Conservation (phyloP, 176 grass and related monocot species). For the Panicum miliaceum region DNA sequence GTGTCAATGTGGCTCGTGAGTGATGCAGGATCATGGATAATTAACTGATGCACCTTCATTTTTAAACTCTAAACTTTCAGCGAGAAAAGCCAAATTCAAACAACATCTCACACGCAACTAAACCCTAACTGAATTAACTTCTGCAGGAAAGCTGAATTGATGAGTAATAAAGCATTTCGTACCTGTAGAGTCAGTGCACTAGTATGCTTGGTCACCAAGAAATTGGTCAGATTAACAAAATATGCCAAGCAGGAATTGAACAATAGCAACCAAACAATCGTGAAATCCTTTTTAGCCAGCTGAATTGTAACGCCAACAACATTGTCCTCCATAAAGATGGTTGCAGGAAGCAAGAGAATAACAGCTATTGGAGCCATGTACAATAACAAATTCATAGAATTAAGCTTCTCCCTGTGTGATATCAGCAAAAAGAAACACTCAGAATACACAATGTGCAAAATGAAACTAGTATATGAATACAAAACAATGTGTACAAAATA, state of each 20-base stretch:
- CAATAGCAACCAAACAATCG: slow-evolving; percentile 74
- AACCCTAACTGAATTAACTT: slow-evolving; percentile 3
- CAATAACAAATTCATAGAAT: slow-evolving; percentile 90
- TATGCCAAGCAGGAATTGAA: slow-evolving; percentile 81
- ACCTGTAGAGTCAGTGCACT: slow-evolving; percentile 88
- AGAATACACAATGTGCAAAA: slow-evolving; percentile 8
- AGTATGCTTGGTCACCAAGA: slow-evolving; percentile 93
- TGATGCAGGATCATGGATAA: slow-evolving; percentile 1
- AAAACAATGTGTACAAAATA: neutral
- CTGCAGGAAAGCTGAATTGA: neutral
- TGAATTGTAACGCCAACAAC: slow-evolving; percentile 72
- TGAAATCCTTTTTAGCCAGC: slow-evolving; percentile 65
- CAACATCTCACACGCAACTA: neutral
- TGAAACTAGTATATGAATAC: slow-evolving; percentile 19
- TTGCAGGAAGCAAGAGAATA: slow-evolving; percentile 73
- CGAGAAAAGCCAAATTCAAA: slow-evolving; percentile 24
- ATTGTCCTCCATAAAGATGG: slow-evolving; percentile 81
- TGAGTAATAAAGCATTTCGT: slow-evolving; percentile 26
- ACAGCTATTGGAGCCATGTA: slow-evolving; percentile 96
- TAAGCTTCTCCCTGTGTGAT: slow-evolving; percentile 75
- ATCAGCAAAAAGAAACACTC: slow-evolving; percentile 20
- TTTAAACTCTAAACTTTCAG: neutral
- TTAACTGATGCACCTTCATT: neutral
- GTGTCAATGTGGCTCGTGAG: neutral
- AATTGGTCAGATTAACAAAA: slow-evolving; percentile 90